Evolutionary conservation across 1,284 basidiomycete genomes (phyloP).

Genomic region (Ustilago shanxiensis): DNA sequence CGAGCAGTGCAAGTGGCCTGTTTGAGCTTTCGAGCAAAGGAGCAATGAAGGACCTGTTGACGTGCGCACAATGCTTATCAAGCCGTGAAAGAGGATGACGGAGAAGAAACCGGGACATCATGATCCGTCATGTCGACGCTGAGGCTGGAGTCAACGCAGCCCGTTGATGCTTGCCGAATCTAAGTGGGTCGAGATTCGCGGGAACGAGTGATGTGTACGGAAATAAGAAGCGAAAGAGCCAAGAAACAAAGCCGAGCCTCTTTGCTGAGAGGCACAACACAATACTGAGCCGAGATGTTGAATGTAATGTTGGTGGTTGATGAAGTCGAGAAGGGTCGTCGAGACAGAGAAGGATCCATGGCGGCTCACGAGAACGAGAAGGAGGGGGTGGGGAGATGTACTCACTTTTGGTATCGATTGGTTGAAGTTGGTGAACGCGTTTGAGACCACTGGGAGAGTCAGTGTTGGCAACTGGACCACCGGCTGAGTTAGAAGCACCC

Average conservation of each 20-base stretch:
- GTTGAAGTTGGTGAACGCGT: slow-evolving; percentile 29
- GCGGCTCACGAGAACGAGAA: slow-evolving; percentile 1
- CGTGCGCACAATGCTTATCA: too few species aligned
- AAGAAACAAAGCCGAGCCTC: neutral
- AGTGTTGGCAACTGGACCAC: neutral
- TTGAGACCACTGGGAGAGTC: slow-evolving; percentile 30
- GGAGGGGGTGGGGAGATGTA: neutral
- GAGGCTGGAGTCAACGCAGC: too few species aligned
- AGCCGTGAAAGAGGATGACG: too few species aligned
- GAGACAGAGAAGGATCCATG: slow-evolving; percentile 13
- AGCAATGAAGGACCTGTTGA: too few species aligned
- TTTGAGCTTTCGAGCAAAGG: too few species aligned
- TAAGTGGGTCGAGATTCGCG: too few species aligned
- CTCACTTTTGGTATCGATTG: slow-evolving; percentile 56
- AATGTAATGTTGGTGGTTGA: neutral
- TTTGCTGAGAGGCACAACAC: neutral
- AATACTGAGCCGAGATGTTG: neutral
- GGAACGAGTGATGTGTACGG: too few species aligned
- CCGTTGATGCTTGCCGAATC: too few species aligned
- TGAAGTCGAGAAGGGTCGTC: neutral
- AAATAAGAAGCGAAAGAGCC: too few species aligned
- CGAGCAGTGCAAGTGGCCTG: too few species aligned
- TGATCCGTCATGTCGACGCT: too few species aligned
- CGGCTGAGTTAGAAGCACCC: neutral
- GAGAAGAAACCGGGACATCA: too few species aligned